Evolutionary conservation across 1,139 yeast species (phyloP), one percentile per base, ranked within the genome.

Genomic region (Suhomyces choctaworum): DNA sequence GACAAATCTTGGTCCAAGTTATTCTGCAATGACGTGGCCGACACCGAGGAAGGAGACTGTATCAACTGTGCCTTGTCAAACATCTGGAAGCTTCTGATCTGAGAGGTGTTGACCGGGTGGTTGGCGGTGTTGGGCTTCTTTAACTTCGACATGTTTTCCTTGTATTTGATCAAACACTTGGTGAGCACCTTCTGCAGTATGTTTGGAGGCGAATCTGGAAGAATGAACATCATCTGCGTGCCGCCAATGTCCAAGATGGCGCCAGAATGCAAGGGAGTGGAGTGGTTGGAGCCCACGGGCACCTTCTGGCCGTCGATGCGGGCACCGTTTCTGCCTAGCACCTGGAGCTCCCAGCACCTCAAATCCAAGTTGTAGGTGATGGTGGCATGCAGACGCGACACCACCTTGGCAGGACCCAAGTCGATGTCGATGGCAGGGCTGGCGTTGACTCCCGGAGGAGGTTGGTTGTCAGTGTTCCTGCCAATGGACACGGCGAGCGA

Each of bases 201-300:
- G 20, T 62, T 63, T 1, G 97, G 96, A n/a, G 81, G 78, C 5
- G 87, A 80, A 55, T 90, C 97, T 0, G 98, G 98, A 46, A 92
- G 67, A 23, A 92, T 92, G 58, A 92, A 92, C 95, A 92, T 92
- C 98, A 92, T 92, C 62, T 92, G 98, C 10, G 96, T 90, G 3
- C 97, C 97, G 7, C 97, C 97, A 32, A 92, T 81, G 55, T 92
- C 98, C 42, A 92, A 65, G 13, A 92, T 80, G 31, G 94, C 88
- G 8, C 97, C 98, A 2, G 94, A 83, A 36, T 77, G 76, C 42
- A 92, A 71, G 9, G 80, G 73, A 13, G 82, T 73, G 5, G 79
- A 68, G 25, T 46, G 49, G 25, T 31, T 32, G 5, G 65, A 58
- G 37, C 78, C 82, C 41, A 66, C 74, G 47, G 65, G 66, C 12